Base-by-base conservation (phyloP, 768 basidiomycete genomes). In the Phaeotremella skinneri region DNA sequence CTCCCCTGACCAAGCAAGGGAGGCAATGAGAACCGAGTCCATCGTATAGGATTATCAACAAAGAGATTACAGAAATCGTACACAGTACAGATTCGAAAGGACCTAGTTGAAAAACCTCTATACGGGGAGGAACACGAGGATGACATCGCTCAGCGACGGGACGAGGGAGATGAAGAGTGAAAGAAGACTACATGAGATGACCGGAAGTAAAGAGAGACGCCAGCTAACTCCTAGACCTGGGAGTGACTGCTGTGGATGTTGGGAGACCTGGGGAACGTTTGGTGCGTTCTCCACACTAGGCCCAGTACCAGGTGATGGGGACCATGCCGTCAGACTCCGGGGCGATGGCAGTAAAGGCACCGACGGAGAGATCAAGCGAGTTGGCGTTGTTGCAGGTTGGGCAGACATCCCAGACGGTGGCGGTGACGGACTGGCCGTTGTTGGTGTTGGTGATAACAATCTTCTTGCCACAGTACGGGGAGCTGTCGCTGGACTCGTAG, bases 361-460 rank as follows among this genome's bases (percentile, higher is more conserved):
- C 84, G 53, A 50, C 66, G 26, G 78, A 79, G 58, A 79, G 74
- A 50, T 79, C 78, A 70, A 96, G 85, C 16, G 86, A 88, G 75
- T 87, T 82, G 27, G 32, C 31, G 67, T 83, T 84, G 54, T 69
- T 51, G 79, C 90, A 94, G 20, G 86, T 86, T 25, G 90, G 90
- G 81, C 91, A 96, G 34, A 82, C 85, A 66, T 91, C 90, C 41
- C 83, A 88, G 63, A 96, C 80, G 25, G 80, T 82, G 45, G 85
- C 90, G 2, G 76, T 80, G 58, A 88, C 81, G n/a, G 76, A 72
- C 76, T 85, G 83, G 49, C 82, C 80, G 77, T 83, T 85, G 25
- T 78, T 65, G 49, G 79, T 79, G 79, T 89, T 88, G 58, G 79
- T 85, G 71, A 96, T 83, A 63, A 72, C 64, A 66, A 94, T 83